These are phyloP conservation scores for Monilinia fructigena DNA, from an alignment of 2,329 filamentous ascomycete genomes.

Conservation along the genomic window DNA sequence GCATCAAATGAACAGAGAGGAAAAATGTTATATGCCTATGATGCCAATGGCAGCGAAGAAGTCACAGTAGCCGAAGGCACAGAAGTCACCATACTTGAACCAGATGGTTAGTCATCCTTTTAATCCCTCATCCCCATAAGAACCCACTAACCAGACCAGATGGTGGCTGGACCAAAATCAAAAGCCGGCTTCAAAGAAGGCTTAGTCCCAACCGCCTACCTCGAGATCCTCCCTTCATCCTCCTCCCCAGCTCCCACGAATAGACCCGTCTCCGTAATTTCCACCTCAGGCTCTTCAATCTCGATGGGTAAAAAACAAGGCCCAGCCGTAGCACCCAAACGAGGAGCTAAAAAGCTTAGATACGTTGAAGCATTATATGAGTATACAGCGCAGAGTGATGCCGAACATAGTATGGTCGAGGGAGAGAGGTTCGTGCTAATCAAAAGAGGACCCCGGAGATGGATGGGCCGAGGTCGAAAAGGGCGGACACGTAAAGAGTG, in stretches of 20 bases:
- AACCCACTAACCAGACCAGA: constrained; percentile 54
- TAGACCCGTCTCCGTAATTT: constrained; percentile 73
- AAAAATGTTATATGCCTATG: constrained; percentile 88
- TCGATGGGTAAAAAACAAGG: constrained; percentile 42
- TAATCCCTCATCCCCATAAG: constrained; percentile 26
- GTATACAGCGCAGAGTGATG: constrained; percentile 80
- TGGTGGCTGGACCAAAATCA: constrained; percentile 89
- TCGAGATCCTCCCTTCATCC: constrained; percentile 61
- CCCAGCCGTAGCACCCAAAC: constrained; percentile 76
- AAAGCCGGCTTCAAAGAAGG: constrained; percentile 74
- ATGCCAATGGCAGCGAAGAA: constrained; percentile 78
- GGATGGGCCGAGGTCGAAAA: constrained; percentile 98
- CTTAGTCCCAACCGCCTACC: constrained; percentile 81
- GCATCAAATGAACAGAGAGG: constrained; percentile 60
- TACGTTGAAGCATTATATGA: constrained; percentile 94
- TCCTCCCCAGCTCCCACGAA: constrained; percentile 39
- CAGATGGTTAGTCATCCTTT: constrained; percentile 67
- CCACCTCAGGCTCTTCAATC: constrained; percentile 71
- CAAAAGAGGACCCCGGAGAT: constrained; percentile 82
- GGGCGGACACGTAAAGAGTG: constrained; percentile 80
- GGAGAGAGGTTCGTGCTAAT: constrained; percentile 91
- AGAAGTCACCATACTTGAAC: constrained; percentile 75
- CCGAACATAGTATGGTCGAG: constrained; percentile 86
- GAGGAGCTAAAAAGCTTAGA: constrained; percentile 88
- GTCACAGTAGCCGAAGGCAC: constrained; percentile 75